These are phyloP conservation scores for Paracorniculantispora psalliotae DNA, from an alignment of 2,329 filamentous ascomycete genomes.

Conservation along the genomic window DNA sequence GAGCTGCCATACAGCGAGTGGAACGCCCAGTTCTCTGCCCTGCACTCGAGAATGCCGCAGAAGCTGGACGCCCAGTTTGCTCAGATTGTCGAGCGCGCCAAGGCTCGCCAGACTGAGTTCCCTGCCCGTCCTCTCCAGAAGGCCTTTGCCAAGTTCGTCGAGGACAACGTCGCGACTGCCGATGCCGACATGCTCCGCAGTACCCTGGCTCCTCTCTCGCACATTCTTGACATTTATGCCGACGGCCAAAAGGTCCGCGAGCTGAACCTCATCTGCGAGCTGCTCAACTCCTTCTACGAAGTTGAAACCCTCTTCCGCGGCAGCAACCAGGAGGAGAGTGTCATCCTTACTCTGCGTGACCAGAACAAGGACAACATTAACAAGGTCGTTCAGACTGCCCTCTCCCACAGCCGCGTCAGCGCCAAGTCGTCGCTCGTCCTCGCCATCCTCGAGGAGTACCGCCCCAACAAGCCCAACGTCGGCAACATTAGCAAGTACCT, in stretches of 20 bases:
- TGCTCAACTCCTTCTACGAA: slow-evolving; percentile 77
- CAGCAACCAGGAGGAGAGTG: slow-evolving; percentile 86
- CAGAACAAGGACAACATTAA: slow-evolving; percentile 90
- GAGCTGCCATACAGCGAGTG: slow-evolving; percentile 96
- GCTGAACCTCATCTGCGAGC: slow-evolving; percentile 70
- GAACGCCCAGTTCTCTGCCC: slow-evolving; percentile 89
- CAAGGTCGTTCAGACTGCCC: slow-evolving; percentile 79
- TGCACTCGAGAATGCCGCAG: slow-evolving; percentile 96
- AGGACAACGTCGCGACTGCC: slow-evolving; percentile 69
- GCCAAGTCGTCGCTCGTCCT: slow-evolving; percentile 92
- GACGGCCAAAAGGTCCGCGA: slow-evolving; percentile 91
- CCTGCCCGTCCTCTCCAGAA: slow-evolving; percentile 83
- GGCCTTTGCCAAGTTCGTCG: slow-evolving; percentile 80
- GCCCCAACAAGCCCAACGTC: slow-evolving; percentile 85
- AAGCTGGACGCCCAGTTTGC: slow-evolving; percentile 80
- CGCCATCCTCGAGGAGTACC: slow-evolving; percentile 89
- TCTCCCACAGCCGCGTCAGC: slow-evolving; percentile 88
- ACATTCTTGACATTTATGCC: slow-evolving; percentile 72
- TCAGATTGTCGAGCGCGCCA: slow-evolving; percentile 80
- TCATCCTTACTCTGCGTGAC: slow-evolving; percentile 88
- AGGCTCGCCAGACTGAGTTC: slow-evolving; percentile 76
- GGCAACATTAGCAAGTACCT: slow-evolving; percentile 87
- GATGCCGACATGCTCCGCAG: slow-evolving; percentile 71
- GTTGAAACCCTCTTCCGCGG: slow-evolving; percentile 86
- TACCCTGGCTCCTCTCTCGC: slow-evolving; percentile 68